Base-by-base conservation (phyloP, 352 stramenopile genomes). In the Blastocystis sp. region DNA sequence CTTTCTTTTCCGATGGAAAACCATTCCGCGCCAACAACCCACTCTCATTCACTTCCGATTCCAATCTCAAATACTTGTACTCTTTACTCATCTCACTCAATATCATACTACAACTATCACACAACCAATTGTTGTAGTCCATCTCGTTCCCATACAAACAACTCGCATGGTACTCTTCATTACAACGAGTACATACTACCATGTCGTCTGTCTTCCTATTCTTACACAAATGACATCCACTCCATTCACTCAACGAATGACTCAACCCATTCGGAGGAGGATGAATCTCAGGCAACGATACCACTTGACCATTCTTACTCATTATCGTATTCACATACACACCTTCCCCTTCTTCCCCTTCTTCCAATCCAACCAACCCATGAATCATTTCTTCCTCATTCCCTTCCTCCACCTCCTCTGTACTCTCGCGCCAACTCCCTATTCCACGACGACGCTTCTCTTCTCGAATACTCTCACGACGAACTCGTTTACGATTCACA, bases 121-220 rank as follows among this genome's bases (percentile, higher is more conserved):
- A 71, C 36, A 71, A 18, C 59, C 59, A 71, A 29, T 44, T 48
- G 36, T 71, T 71, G 59, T 71, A 71, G 59, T 71, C 59, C 29
- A 48, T 14, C 59, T 71, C 59, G 4, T 71, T 24, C 6, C 59
- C 59, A 44, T 71, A 71, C 59, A 71, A 24, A 71, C 59, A 71
- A 16, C 36, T 8, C 29, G 59, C 59, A 29, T 71, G 59, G 36
- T 36, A 71, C 32, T 71, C 59, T 14, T 44, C 32, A 9, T 29
- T 29, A 71, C 59, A 71, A 9, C 59, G 59, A 44, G 9, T 71
- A 44, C 59, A 71, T 44, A 36, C 11, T 24, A 71, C 36, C 59
- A 71, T 71, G n/a, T 71, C 59, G 6, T 8, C 11, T 18, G 59
- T 71, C 7, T 71, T 3, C 4, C 59, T 7, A 36, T 29, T 14